Evolutionary conservation across 1,284 basidiomycete genomes (phyloP), one percentile per base, ranked within the genome.

Genomic region (Trametes polyzona): DNA sequence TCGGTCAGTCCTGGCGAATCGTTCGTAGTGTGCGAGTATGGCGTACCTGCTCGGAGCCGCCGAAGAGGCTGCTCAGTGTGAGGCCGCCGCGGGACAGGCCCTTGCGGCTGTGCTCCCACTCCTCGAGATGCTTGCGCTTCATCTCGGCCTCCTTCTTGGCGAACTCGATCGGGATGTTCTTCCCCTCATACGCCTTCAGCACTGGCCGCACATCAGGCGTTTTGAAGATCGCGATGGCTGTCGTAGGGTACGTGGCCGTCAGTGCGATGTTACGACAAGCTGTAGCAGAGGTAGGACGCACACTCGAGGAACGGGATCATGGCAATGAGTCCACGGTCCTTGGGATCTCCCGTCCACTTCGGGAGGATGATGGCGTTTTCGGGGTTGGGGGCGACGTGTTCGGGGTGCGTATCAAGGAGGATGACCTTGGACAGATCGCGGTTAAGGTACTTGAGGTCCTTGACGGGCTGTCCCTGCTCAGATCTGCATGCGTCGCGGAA

Each of bases 231-330:
- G 85, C 93, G 58, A 96, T 90, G 6, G 93, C 94, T 96, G 65
- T n/a, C n/a, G n/a, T n/a, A n/a, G n/a, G n/a, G n/a, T n/a, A n/a
- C n/a, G n/a, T n/a, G n/a, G n/a, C n/a, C n/a, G n/a, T n/a, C n/a
- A n/a, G n/a, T n/a, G n/a, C n/a, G n/a, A n/a, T n/a, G n/a, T n/a
- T n/a, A n/a, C n/a, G n/a, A n/a, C n/a, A n/a, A n/a, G n/a, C n/a
- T n/a, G n/a, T n/a, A n/a, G n/a, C n/a, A n/a, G n/a, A n/a, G n/a
- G n/a, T n/a, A n/a, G 21, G 1, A 33, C 27, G 21, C 72, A 95
- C 94, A 95, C 78, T 99, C 96, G 8, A 99, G 83, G 87, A 98
- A 98, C 0, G 96, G 96, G 63, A 99, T 95, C 78, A 98, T 82
- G 11, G 89, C 90, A 11, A 99, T 73, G 19, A 99, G 83, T 1